phyloP scores from a whole-genome alignment of 2,329 filamentous ascomycete genomes.

The Penicillium sp. region DNA sequence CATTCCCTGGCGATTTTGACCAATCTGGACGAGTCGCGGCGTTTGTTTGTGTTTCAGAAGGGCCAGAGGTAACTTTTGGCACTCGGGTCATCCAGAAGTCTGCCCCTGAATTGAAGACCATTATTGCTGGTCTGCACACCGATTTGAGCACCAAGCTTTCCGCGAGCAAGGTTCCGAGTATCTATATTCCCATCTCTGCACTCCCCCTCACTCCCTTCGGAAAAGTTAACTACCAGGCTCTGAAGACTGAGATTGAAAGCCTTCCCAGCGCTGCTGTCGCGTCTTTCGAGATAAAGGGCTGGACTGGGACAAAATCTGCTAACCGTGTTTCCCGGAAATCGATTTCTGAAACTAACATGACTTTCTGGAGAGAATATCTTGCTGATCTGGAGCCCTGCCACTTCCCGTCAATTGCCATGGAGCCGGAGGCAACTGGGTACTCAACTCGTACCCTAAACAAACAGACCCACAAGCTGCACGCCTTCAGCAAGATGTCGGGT shows the following conservation, averaged over 20 bases:
- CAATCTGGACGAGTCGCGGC: constrained; percentile 13
- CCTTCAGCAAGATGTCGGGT: constrained; percentile 21
- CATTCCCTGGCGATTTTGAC: no score
- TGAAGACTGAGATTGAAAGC: constrained; percentile 13
- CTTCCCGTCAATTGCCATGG: constrained; percentile 38
- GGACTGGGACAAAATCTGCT: constrained; percentile 15
- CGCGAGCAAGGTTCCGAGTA: constrained; percentile 35
- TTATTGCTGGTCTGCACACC: constrained; percentile 16
- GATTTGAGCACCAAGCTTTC: constrained; percentile 29
- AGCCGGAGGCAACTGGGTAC: constrained; percentile 3
- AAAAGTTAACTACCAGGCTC: constrained; percentile 31
- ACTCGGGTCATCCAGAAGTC: constrained; percentile 13
- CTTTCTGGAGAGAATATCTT: constrained; percentile 49
- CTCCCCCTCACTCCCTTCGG: constrained; percentile 34
- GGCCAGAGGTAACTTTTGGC: neutral
- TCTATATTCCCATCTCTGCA: constrained; percentile 33
- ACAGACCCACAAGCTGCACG: constrained; percentile 22
- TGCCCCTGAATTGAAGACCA: constrained; percentile 14
- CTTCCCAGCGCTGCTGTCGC: constrained; percentile 12
- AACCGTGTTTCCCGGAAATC: constrained; percentile 10
- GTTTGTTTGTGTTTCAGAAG: constrained; percentile 19
- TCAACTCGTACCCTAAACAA: constrained; percentile 21
- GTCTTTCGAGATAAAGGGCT: constrained; percentile 21
- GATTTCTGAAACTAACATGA: constrained; percentile 31
- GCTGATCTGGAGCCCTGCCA: constrained; percentile 47